Percentiles rank a stretch among this genome's conserved stretches.
phyloP scores from a whole-genome alignment of 2,329 filamentous ascomycete genomes.

The Venturia oleaginea region DNA sequence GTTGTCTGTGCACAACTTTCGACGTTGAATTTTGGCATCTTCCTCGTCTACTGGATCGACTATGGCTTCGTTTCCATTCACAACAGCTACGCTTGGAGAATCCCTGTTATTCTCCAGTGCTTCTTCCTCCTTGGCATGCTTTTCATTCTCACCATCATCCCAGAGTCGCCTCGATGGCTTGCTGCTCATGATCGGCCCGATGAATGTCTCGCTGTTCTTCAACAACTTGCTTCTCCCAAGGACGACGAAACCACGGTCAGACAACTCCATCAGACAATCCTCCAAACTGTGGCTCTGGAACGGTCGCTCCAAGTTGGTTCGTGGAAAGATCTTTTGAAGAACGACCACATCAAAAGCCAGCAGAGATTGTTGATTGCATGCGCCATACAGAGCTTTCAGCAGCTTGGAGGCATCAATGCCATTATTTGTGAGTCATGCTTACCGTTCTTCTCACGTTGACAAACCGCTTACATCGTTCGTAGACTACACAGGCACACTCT shows the following conservation, averaged over 20 bases:
- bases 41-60: conserved; percentile 27
- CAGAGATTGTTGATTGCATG: conserved; percentile 26
- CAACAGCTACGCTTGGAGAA: conserved; percentile 24
- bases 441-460: background rate
- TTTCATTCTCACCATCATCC: conserved; percentile 21
- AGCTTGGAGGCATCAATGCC: conserved; percentile 42
- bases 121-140: conserved; percentile 25
- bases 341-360: conserved; percentile 26
- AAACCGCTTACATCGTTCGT: background rate
- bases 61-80: conserved; percentile 24
- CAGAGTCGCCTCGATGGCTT: conserved; percentile 25
- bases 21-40: conserved; percentile 31
- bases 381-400: conserved; percentile 29
- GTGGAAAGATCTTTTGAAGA: conserved; percentile 25
- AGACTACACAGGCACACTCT: conserved; percentile 39
- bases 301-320: conserved; percentile 25
- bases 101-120: conserved; percentile 26
- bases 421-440: conserved; percentile 28
- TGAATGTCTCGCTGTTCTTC: conserved; percentile 36
- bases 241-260: conserved; percentile 20
- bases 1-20: conserved; percentile 33
- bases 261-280: conserved; percentile 24
- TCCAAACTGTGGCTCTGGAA: conserved; percentile 27
- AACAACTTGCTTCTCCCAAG: conserved; percentile 20
- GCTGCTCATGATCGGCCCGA: conserved; percentile 21